Percentiles rank a stretch among this genome's conserved stretches.
Evolutionary conservation across 2,329 filamentous ascomycete species (phyloP).

Genomic region (Sclerotinia subarctica): DNA sequence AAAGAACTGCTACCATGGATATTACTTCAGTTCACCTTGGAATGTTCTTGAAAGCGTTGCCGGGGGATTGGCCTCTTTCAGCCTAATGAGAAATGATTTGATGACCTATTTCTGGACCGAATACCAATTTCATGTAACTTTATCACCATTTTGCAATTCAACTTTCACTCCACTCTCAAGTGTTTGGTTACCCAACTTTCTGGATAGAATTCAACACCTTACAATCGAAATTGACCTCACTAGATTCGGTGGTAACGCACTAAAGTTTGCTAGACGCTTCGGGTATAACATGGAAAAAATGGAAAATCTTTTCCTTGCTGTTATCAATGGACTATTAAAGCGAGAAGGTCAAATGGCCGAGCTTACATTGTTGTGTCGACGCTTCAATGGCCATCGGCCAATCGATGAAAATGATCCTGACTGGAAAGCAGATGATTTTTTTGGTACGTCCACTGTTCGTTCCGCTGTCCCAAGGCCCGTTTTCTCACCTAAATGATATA

Average conservation of each 20-base stretch:
- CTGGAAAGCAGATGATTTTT: neutral
- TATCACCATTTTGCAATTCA: constrained; percentile 31
- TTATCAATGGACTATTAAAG: constrained; percentile 25
- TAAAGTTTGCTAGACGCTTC: constrained; percentile 22
- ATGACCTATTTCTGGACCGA: constrained; percentile 38
- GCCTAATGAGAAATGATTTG: constrained; percentile 32
- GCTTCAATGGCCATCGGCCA: constrained; percentile 25
- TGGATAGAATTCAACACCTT: constrained; percentile 32
- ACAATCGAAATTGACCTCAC: constrained; percentile 38
- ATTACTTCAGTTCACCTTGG: constrained; percentile 32
- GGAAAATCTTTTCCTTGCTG: constrained; percentile 22
- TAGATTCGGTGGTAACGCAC: constrained; percentile 30
- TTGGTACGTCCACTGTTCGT: neutral
- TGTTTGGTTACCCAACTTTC: constrained; percentile 31
- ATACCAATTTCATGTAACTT: constrained; percentile 37
- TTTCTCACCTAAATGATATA: neutral
- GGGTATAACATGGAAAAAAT: constrained; percentile 26
- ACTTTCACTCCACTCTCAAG: constrained; percentile 33
- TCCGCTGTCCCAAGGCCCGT: constrained; percentile 9
- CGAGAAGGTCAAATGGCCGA: constrained; percentile 22
- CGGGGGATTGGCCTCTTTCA: constrained; percentile 29
- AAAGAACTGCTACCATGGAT: constrained; percentile 29
- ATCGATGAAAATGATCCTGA: constrained; percentile 1
- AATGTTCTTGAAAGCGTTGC: constrained; percentile 31
- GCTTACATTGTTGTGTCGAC: constrained; percentile 26